Base-by-base conservation (phyloP, 495 filamentous ascomycete genomes). In the Rostrohypoxylon terebratum region DNA sequence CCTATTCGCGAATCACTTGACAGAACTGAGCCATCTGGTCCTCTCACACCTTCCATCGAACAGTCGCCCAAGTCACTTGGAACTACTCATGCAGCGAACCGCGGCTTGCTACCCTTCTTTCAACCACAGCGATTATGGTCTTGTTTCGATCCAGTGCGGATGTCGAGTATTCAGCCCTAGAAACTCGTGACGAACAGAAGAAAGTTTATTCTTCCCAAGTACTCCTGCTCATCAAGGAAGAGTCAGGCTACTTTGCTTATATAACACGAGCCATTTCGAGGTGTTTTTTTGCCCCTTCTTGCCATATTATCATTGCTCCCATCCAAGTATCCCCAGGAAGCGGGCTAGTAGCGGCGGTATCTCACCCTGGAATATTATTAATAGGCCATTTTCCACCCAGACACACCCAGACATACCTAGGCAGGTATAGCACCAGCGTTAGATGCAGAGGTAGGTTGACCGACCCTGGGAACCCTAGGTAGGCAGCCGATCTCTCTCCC, bases 401-500 rank as follows among this genome's bases (percentile, higher is more conserved):
- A 54, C 59, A 73, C 28, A 28, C 28, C 28, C 28, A 28, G 28
- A 5, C 28, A 28, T 28, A 3, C 28, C 65, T 18, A 65, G 55
- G 60, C 59, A 73, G 70, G 70, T 65, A 59, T 69, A 73, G 69
- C 53, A 68, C 25, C 34, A 28, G 44, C 42, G 50, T 61, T 55
- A 57, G 28, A 55, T 21, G 40, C 21, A 48, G 16, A 66, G 47
- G 61, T 50, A 63, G 59, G 57, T 68, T 59, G 66, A 69, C 55
- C 66, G 62, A 69, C 66, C 71, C 66, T 63, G 71, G 70, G 63
- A 58, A 69, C 66, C 71, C 71, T 66, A 73, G 70, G 67, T 66
- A 73, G 70, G 67, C 73, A 75, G 74, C 68, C 71, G 69, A 76
- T 68, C 47, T 67, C 47, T 67, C 44, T 71, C 48, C 65, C 50